A percentile compares a stretch with the other conserved stretches of the same genome.
phyloP scores from a whole-genome alignment of 768 basidiomycete genomes.

The Lactarius akahatsu region DNA sequence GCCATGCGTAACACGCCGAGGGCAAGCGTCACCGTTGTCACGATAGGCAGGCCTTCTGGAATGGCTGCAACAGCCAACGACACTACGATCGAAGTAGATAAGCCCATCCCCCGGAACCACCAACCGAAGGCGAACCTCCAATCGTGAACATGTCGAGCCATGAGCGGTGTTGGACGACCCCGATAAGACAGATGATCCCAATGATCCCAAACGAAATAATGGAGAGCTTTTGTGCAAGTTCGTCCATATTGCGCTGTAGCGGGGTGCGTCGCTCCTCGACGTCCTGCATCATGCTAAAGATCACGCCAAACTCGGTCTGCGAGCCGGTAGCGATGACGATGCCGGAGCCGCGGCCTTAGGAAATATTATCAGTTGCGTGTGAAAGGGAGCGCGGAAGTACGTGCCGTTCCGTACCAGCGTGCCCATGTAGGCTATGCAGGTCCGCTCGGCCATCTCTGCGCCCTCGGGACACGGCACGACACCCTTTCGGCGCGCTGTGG shows the following conservation, averaged over 20 bases:
- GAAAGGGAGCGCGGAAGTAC: conserved; percentile 20
- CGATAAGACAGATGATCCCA: conserved; percentile 89
- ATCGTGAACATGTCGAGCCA: conserved; percentile 99
- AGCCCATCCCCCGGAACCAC: conserved; percentile 1
- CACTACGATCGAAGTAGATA: conserved; percentile 50
- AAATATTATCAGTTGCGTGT: neutral
- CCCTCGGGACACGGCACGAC: conserved; percentile 49
- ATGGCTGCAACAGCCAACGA: conserved; percentile 98
- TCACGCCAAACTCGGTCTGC: conserved; percentile 92
- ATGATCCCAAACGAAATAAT: conserved; percentile 92
- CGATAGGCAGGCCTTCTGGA: conserved; percentile 94
- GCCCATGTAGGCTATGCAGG: conserved; percentile 93
- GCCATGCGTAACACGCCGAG: conserved; percentile 94
- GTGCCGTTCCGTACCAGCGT: conserved; percentile 88
- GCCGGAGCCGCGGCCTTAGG: conserved; percentile 72
- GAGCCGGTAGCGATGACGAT: conserved; percentile 84
- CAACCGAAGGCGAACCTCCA: conserved; percentile 61
- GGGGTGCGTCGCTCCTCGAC: conserved; percentile 91
- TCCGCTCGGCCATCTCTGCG: conserved; percentile 76
- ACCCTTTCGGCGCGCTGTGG: conserved; percentile 73
- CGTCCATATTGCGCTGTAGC: conserved; percentile 92
- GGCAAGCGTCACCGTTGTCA: conserved; percentile 95
- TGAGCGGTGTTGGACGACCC: conserved; percentile 76
- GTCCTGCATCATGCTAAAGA: conserved; percentile 98
- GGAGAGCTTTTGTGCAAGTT: conserved; percentile 89